Base-by-base conservation (phyloP, 2,329 filamentous ascomycete species). In the Stagonosporopsis chrysanthemi region DNA sequence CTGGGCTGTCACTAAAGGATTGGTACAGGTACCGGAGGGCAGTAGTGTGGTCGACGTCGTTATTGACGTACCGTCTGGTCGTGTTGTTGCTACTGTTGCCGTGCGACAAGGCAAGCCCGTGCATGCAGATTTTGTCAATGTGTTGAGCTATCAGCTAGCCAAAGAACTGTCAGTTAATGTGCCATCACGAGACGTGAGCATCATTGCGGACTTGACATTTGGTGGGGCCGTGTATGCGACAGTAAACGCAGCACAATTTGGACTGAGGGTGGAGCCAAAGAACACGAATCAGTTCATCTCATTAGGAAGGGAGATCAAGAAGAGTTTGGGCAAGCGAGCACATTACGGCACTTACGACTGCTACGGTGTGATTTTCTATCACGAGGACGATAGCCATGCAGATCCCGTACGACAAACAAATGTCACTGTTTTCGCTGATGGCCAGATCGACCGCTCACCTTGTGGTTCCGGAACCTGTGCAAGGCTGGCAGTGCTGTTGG, bases 381-480 rank as follows among this genome's bases (percentile, higher is more conserved):
- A 57, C 26, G 52, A 49, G n/a, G 45, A 54, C 14, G 48, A 52
- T 4, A 22, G 9, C 17, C 40, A 9, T 4, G 49, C 29, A 9
- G 44, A 52, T 31, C 14, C 41, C 3, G 40, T 62, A 0, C 42
- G 31, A 5, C 55, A 62, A 29, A 53, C 43, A 5, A 62, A 63
- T n/a, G 50, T 58, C 7, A 60, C 46, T 4, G 35, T 62, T 8
- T 62, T 55, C 22, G 60, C 53, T 5, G 57, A 60, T 19, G 60
- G 54, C 9, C 58, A 58, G 29, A 45, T 63, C 6, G 57, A 63
- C 15, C 47, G 58, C 1, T 63, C 51, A 2, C 60, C 60, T 11
- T 60, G 60, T 24, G 54, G 57, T 12, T 63, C 60, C n/a, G 57
- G 57, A n/a, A 58, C 60, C 5, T 50, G 51, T 36, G 54, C 60